Percentiles rank a stretch among this genome's conserved stretches.
These are phyloP conservation scores for Phlebiopsis flavidoalba DNA, from an alignment of 768 basidiomycete species.

Conservation along the genomic window DNA sequence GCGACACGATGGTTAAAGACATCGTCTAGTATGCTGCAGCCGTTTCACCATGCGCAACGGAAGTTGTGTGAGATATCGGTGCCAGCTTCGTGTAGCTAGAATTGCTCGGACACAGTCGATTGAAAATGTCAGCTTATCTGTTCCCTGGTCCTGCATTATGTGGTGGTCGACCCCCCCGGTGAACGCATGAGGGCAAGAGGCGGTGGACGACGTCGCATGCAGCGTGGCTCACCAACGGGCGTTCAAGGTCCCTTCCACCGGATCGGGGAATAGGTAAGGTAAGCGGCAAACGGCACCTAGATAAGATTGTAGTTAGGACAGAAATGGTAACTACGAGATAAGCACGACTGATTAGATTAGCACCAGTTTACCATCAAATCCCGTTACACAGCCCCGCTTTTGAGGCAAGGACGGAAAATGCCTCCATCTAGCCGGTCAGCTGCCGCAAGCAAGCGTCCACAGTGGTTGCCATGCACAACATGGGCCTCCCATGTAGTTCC, in stretches of 20 bases:
- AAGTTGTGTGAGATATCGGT: conserved; percentile 30
- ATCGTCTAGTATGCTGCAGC: conserved; percentile 33
- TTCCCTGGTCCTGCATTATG: background rate
- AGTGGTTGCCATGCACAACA: background rate
- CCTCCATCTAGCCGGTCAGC: background rate
- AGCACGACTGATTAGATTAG: background rate
- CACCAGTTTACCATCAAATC: background rate
- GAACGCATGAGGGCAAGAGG: background rate
- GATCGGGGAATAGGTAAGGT: too few species aligned
- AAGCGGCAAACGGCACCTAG: too few species aligned
- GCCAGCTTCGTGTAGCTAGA: background rate
- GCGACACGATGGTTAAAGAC: conserved; percentile 20
- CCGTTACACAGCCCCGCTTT: background rate
- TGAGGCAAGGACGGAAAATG: background rate
- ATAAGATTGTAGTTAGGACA: background rate
- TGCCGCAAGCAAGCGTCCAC: background rate
- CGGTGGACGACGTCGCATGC: conserved; percentile 2
- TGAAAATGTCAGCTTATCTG: too few species aligned
- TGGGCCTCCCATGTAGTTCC: background rate
- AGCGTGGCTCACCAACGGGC: background rate
- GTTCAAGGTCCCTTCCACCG: background rate
- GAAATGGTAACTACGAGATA: background rate
- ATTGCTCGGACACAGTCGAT: background rate
- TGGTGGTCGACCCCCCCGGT: background rate
- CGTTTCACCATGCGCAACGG: conserved; percentile 35